Evolutionary conservation across 768 basidiomycete species (phyloP).

Genomic region (Boletus rex-veris): DNA sequence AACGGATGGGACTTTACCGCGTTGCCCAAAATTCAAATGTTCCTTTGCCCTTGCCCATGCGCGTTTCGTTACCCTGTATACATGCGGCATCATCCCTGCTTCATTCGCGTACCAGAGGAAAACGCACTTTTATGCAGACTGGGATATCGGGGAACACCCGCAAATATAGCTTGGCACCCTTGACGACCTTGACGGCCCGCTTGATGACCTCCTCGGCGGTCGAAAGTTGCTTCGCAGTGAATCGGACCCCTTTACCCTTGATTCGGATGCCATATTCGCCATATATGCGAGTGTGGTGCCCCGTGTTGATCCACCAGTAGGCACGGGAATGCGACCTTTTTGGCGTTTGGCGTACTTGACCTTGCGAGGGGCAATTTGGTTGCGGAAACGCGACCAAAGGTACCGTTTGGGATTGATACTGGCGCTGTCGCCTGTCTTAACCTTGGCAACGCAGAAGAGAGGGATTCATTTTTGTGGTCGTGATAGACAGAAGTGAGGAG

Average conservation of each 20-base stretch:
- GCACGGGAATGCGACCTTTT: constrained; percentile 85
- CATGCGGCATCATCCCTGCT: too few species aligned
- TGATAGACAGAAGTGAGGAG: constrained; percentile 2
- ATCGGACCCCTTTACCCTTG: constrained; percentile 72
- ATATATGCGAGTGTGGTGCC: constrained; percentile 86
- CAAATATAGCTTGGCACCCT: constrained; percentile 82
- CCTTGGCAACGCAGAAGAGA: constrained; percentile 10
- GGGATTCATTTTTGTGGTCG: constrained; percentile 9
- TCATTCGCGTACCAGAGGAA: too few species aligned
- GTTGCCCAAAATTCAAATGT: constrained; percentile 64
- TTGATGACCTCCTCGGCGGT: constrained; percentile 86
- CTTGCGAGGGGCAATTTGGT: constrained; percentile 76
- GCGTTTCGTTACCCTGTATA: too few species aligned
- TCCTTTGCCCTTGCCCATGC: constrained; percentile 46
- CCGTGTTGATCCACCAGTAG: constrained; percentile 85
- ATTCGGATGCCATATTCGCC: constrained; percentile 93
- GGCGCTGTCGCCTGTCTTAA: constrained; percentile 11
- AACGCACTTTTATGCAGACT: constrained; percentile 68
- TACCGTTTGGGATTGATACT: constrained; percentile 10
- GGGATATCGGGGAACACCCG: constrained; percentile 96
- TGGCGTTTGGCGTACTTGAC: constrained; percentile 86
- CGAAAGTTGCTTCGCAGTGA: constrained; percentile 87
- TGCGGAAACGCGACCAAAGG: constrained; percentile 36
- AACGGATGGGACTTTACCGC: constrained; percentile 47
- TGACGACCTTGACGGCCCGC: constrained; percentile 84